These are phyloP conservation scores for Yamadazyma sp. DNA, from an alignment of 1,139 yeast species.

Conservation along the genomic window DNA sequence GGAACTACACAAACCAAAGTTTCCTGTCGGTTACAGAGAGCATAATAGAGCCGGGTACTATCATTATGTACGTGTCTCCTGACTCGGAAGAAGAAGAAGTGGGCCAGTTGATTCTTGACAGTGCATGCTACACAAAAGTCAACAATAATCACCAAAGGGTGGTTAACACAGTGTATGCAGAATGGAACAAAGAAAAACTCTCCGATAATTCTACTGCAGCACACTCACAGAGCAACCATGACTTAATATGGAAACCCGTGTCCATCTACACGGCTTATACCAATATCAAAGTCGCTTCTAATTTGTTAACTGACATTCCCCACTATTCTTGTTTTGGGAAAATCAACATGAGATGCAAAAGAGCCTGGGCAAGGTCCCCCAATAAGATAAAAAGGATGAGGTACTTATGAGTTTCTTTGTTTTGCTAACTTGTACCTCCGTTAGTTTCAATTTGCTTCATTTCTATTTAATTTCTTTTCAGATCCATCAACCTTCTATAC, in stretches of 20 bases:
- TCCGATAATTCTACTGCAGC: background rate
- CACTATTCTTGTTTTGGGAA: constrained; percentile 37
- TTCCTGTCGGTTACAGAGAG: no score
- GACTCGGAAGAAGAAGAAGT: background rate
- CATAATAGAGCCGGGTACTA: constrained; percentile 2
- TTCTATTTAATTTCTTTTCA: background rate
- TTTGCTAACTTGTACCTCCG: no score
- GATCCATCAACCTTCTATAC: no score
- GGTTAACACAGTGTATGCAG: constrained; percentile 17
- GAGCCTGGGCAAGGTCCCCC: constrained; percentile 31
- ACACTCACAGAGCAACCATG: constrained; percentile 9
- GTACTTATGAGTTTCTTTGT: no score
- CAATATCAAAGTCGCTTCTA: constrained; percentile 25
- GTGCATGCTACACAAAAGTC: constrained; percentile 13
- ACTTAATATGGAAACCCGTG: constrained; percentile 35
- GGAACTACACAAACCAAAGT: no score
- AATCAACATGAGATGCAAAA: constrained; percentile 36
- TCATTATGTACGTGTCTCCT: background rate
- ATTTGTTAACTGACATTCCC: constrained; percentile 23
- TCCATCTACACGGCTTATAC: constrained; percentile 40
- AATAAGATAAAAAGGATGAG: constrained; percentile 11
- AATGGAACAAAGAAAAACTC: constrained; percentile 9
- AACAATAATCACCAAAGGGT: constrained; percentile 18
- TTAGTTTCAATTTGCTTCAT: no score
- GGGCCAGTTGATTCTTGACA: background rate